A percentile compares a stretch with the other conserved stretches of the same genome.
These are phyloP conservation scores for Penicillium expansum DNA, from an alignment of 2,329 filamentous ascomycete species.

Conservation along the genomic window DNA sequence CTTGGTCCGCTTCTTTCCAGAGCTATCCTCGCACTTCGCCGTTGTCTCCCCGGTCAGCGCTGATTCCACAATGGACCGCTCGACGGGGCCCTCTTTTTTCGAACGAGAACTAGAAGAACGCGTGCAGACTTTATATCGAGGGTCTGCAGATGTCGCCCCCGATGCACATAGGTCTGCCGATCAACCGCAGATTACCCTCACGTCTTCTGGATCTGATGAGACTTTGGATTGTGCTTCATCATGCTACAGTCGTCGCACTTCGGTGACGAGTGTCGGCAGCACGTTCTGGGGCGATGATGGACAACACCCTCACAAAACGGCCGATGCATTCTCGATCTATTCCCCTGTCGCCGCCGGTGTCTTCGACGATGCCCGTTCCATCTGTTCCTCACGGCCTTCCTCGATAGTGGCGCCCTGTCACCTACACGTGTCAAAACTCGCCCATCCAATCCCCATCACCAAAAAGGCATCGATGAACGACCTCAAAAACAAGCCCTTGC, in stretches of 20 bases:
- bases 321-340: slow-evolving; percentile 26
- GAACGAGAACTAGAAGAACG: slow-evolving; percentile 19
- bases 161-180: background rate
- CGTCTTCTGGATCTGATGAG: slow-evolving; percentile 28
- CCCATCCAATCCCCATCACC: slow-evolving; percentile 6
- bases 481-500: slow-evolving; percentile 42
- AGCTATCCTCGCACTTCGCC: slow-evolving; percentile 28
- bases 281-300: slow-evolving; percentile 19
- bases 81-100: slow-evolving; percentile 1
- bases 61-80: slow-evolving; percentile 9
- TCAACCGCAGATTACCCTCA: background rate
- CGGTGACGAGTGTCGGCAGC: slow-evolving; percentile 34
- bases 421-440: background rate
- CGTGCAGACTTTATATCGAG: slow-evolving; percentile 17
- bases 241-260: slow-evolving; percentile 37
- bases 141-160: background rate
- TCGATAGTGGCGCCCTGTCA: background rate
- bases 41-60: slow-evolving; percentile 25
- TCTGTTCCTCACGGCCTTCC: background rate
- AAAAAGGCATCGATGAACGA: slow-evolving; percentile 26
- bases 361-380: slow-evolving; percentile 34
- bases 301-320: slow-evolving; percentile 12
- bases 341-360: slow-evolving; percentile 28
- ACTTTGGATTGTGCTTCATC: slow-evolving; percentile 33
- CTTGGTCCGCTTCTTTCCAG: slow-evolving; percentile 31